Evolutionary conservation across 495 filamentous ascomycete genomes (phyloP), one percentile per base, ranked within the genome.

Genomic region (Parathielavia appendiculata): DNA sequence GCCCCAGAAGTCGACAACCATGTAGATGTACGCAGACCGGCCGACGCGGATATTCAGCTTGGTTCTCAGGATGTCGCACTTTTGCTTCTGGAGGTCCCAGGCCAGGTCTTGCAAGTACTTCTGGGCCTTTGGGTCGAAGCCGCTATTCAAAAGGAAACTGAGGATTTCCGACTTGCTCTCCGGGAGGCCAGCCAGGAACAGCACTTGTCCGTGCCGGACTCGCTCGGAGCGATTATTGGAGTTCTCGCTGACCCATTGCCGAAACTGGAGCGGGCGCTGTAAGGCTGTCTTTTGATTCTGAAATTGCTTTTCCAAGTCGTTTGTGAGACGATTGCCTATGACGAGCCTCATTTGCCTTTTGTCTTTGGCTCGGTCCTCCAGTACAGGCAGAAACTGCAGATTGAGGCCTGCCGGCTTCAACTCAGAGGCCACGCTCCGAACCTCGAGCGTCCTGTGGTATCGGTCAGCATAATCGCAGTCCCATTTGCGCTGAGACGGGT

Each of bases 401-500:
- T 93, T 92, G 0, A 97, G 71, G n/a, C 75, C 76, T 0, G 87
- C 84, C 0, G 85, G 69, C 35, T 72, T 80, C 16, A 91, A 73
- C 10, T 83, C 80, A 40, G 81, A 81, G 0, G 88, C 82, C 55
- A 76, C 82, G 20, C 71, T 78, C 12, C 84, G 75, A 26, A 96
- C 81, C 64, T 95, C 92, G 51, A 96, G 87, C 0, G 88, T 93
- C 5, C 75, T 65, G 26, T 76, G 69, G 39, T 74, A 69, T 1
- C 67, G 63, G 40, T 89, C 79, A 0, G 68, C 58, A 0, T 69
- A 72, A 60, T 87, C 82, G 14, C 82, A 83, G 4, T 80, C 68
- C 67, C 93, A 92, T 59, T 97, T 97, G 8, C 83, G 65, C 60
- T 97, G 92, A 0, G 88, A 92, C 6, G 84, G 78, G 4, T 81